These are phyloP conservation scores for Skeletonema menzelii DNA, from an alignment of 108 stramenopile species.

Conservation along the genomic window DNA sequence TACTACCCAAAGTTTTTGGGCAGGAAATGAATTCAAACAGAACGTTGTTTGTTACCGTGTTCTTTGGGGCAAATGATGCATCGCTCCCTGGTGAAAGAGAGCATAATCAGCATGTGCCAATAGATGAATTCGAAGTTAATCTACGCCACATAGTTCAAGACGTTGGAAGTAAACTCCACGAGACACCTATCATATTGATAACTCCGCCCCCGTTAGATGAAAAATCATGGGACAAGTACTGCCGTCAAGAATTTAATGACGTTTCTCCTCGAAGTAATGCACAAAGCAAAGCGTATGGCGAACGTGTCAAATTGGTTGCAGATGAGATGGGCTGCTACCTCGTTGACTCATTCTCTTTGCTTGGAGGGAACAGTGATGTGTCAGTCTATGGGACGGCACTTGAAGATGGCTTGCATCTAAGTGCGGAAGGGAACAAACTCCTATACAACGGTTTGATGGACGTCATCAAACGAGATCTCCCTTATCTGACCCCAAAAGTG, in stretches of 20 bases:
- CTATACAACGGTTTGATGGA: slow-evolving; percentile 44
- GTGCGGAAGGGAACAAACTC: slow-evolving; percentile 51
- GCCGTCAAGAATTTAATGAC: slow-evolving; percentile 60
- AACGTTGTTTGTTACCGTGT: slow-evolving; percentile 45
- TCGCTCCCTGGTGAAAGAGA: slow-evolving; percentile 38
- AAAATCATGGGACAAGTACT: slow-evolving; percentile 54
- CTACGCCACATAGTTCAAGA: slow-evolving; percentile 46
- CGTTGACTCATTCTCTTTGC: slow-evolving; percentile 40
- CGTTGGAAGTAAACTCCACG: slow-evolving; percentile 2
- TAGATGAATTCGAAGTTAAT: slow-evolving; percentile 59
- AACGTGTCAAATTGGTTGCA: slow-evolving; percentile 53
- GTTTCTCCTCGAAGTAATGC: slow-evolving; percentile 70
- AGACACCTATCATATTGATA: slow-evolving; percentile 53
- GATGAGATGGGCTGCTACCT: slow-evolving; percentile 36
- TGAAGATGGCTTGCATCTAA: slow-evolving; percentile 74
- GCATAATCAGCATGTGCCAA: slow-evolving; percentile 67
- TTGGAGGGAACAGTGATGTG: slow-evolving; percentile 15
- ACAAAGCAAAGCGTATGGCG: slow-evolving; percentile 46
- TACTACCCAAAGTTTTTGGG: slow-evolving; percentile 18
- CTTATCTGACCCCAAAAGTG: slow-evolving; percentile 34
- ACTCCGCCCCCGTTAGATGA: slow-evolving; percentile 75
- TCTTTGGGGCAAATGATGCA: slow-evolving; percentile 85
- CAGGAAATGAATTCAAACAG: not conserved
- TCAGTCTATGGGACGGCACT: slow-evolving; percentile 52
- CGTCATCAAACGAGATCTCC: slow-evolving; percentile 48